Base-by-base conservation (phyloP, 257 asterid species). In the Ligustrum vulgare region DNA sequence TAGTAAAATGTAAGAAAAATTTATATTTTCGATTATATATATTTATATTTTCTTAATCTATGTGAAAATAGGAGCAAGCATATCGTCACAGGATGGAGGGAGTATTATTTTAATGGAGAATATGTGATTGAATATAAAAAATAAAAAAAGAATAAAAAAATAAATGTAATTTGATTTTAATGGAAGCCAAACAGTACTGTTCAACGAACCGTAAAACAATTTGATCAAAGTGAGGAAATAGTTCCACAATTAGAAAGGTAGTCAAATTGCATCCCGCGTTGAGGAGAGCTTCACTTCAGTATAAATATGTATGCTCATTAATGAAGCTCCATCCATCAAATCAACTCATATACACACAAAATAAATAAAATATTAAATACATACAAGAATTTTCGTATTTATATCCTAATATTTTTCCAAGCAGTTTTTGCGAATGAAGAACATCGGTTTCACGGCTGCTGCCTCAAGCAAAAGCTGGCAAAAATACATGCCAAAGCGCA, bases 401-500 rank as follows among this genome's bases (percentile, higher is more conserved):
- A 45, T 45, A 45, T 45, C 12, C 64, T 54, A n/a, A n/a, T n/a
- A 22, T 8, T 6, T 8, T 22, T 54, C 13, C 64, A 20, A 56
- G 13, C 25, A 56, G 12, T 22, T n/a, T 56, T 56, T 3, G 28
- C 31, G 32, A 8, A 56, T 20, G 32, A 56, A n/a, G 8, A 56
- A 8, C 64, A 56, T 0, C 31, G 0, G 31, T 28, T 28, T 28
- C 31, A 28, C 31, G 31, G 31, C 31, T 28, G 31, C 31, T 1
- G 31, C 31, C 31, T 28, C 31, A 28, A 28, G 31, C 31, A 28
- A 28, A 28, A 28, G 31, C 31, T 28, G 31, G 47, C 10, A 69
- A 32, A 74, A 62, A 28, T 65, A 32, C 67, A 71, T 84, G 9
- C 89, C 91, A 0, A 72, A 80, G 85, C 85, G 91, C 71, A 84